These are phyloP conservation scores for Bidens hawaiensis DNA, from an alignment of 140 eudicot genomes.

Conservation along the genomic window DNA sequence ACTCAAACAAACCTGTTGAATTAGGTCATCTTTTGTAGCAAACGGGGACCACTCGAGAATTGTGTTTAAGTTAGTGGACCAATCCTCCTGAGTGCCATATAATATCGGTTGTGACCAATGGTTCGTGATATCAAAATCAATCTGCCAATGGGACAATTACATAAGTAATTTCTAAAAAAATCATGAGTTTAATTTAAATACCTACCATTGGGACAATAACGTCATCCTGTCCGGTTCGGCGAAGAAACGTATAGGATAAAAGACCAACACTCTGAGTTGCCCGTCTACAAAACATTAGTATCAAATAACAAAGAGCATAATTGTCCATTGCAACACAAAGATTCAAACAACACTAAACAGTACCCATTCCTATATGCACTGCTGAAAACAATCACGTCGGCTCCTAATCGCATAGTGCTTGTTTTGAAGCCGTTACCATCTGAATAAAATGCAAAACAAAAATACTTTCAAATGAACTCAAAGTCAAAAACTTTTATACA, in stretches of 20 bases:
- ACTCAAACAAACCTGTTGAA: conserved; percentile 60
- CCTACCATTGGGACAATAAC: conserved; percentile 93
- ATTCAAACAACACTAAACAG: conserved; percentile 9
- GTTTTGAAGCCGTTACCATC: conserved; percentile 98
- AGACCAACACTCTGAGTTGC: conserved; percentile 92
- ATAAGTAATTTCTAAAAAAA: background rate
- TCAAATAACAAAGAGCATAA: conserved; percentile 16
- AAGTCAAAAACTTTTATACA: conserved; percentile 1
- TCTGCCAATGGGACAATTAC: conserved; percentile 42
- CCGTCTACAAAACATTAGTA: conserved; percentile 31
- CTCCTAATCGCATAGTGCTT: conserved; percentile 93
- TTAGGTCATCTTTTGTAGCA: conserved; percentile 56
- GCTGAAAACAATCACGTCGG: conserved; percentile 85
- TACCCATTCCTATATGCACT: conserved; percentile 68
- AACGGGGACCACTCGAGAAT: conserved; percentile 97
- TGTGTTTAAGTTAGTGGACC: conserved; percentile 76
- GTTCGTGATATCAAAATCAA: conserved; percentile 78
- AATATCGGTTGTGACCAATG: conserved; percentile 77
- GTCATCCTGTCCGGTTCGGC: conserved; percentile 90
- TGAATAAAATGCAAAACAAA: conserved; percentile 30
- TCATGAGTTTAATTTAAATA: background rate
- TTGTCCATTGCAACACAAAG: background rate
- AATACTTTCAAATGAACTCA: too few species aligned
- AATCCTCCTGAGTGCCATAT: conserved; percentile 67
- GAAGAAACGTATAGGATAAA: conserved; percentile 80